phyloP scores from a whole-genome alignment of 1,139 yeast species.

The Blastobotrys serpentis region DNA sequence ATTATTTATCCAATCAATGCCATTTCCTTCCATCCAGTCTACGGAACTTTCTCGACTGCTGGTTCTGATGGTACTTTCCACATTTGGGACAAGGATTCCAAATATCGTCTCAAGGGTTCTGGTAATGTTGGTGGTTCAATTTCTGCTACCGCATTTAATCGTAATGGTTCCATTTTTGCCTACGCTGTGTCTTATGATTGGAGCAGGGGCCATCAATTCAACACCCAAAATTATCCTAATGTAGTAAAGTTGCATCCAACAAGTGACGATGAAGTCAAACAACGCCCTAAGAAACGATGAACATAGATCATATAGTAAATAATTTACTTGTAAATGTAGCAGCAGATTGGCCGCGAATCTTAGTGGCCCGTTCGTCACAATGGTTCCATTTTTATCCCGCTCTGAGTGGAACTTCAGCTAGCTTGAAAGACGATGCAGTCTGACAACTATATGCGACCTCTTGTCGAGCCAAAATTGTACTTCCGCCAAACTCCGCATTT shows the following conservation, averaged over 20 bases:
- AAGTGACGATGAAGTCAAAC: slow-evolving; percentile 83
- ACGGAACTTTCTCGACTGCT: slow-evolving; percentile 90
- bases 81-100: slow-evolving; percentile 95
- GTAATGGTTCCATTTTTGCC: slow-evolving; percentile 82
- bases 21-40: slow-evolving; percentile 81
- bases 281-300: slow-evolving; percentile 45
- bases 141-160: slow-evolving; percentile 76
- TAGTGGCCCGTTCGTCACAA: no score
- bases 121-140: slow-evolving; percentile 72
- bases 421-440: no score
- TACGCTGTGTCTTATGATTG: slow-evolving; percentile 85
- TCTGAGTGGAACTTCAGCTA: no score
- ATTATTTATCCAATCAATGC: slow-evolving; percentile 77
- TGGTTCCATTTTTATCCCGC: no score
- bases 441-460: no score
- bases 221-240: slow-evolving; percentile 72
- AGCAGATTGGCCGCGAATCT: no score
- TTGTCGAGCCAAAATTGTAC: no score
- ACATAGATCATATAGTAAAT: background rate
- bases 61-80: slow-evolving; percentile 94
- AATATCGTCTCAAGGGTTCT: slow-evolving; percentile 81
- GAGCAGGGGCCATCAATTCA: slow-evolving; percentile 71
- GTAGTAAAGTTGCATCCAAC: slow-evolving; percentile 79
- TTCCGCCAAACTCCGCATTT: background rate
- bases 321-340: no score